Evolutionary conservation across 1,139 yeast species (phyloP).

Genomic region (Oligophagozyma castellii): DNA sequence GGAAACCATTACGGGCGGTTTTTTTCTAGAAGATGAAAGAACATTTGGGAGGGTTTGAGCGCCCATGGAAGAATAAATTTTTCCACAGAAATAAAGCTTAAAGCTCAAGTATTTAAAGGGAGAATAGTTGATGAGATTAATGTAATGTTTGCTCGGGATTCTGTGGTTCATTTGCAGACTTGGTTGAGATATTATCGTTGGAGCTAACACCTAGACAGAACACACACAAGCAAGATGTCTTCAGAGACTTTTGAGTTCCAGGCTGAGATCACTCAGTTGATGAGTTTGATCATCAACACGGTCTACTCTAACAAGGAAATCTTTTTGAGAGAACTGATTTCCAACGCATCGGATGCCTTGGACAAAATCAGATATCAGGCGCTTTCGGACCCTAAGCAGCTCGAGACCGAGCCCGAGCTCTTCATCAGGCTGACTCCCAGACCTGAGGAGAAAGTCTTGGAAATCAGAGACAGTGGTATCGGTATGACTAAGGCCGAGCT

Average conservation of each 20-base stretch:
- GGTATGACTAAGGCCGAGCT: conserved; percentile 99
- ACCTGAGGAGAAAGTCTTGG: conserved; percentile 87
- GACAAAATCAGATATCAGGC: conserved; percentile 98
- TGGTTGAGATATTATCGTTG: too few species aligned
- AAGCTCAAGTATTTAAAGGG: too few species aligned
- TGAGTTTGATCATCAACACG: conserved; percentile 99
- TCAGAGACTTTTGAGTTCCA: conserved; percentile 90
- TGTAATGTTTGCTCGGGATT: too few species aligned
- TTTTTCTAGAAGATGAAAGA: too few species aligned
- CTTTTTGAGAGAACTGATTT: conserved; percentile 96
- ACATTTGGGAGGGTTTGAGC: too few species aligned
- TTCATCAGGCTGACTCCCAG: conserved; percentile 95
- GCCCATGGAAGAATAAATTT: too few species aligned
- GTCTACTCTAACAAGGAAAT: conserved; percentile 99
- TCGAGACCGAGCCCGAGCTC: conserved; percentile 92
- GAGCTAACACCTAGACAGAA: conserved; percentile 1
- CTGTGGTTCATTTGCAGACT: too few species aligned
- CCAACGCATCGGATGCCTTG: conserved; percentile 93
- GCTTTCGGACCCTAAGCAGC: conserved; percentile 76
- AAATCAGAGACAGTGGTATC: conserved; percentile 98
- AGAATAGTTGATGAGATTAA: too few species aligned
- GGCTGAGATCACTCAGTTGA: conserved; percentile 99
- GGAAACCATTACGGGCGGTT: too few species aligned
- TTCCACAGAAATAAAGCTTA: too few species aligned
- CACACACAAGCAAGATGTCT: conserved; percentile 31